Evolutionary conservation across 1,139 yeast genomes (phyloP).

Genomic region (Trichomonascaceae sp.): DNA sequence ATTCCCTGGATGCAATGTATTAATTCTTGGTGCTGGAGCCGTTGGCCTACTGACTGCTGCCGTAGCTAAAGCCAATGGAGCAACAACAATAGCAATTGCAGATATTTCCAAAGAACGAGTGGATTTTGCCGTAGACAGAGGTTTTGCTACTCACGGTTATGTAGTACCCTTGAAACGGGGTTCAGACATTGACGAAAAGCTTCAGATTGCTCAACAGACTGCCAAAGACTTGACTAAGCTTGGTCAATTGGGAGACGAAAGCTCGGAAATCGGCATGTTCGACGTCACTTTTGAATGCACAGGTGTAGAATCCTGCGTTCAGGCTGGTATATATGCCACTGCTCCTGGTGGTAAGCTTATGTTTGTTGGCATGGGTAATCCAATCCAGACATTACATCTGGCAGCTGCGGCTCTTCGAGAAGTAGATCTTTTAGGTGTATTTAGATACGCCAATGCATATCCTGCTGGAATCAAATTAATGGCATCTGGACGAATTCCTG

Average conservation of each 20-base stretch:
- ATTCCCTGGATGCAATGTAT: slow-evolving; percentile 59
- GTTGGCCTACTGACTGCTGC: slow-evolving; percentile 73
- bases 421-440: slow-evolving; percentile 29
- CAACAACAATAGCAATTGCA: slow-evolving; percentile 52
- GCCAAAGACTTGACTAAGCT: slow-evolving; percentile 18
- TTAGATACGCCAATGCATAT: slow-evolving; percentile 29
- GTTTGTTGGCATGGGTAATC: slow-evolving; percentile 31
- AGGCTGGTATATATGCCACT: slow-evolving; percentile 35
- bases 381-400: slow-evolving; percentile 28
- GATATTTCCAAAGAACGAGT: slow-evolving; percentile 57
- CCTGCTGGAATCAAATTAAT: slow-evolving; percentile 26
- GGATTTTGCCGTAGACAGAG: slow-evolving; percentile 30
- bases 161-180: slow-evolving; percentile 24
- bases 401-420: slow-evolving; percentile 30
- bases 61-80: slow-evolving; percentile 70
- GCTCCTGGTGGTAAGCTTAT: slow-evolving; percentile 27
- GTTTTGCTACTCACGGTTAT: slow-evolving; percentile 26
- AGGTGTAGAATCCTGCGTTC: slow-evolving; percentile 29
- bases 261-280: slow-evolving; percentile 36
- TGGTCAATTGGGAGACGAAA: slow-evolving; percentile 4
- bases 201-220: slow-evolving; percentile 18
- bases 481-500: slow-evolving; percentile 22
- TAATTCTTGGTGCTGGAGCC: slow-evolving; percentile 83
- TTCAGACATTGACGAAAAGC: slow-evolving; percentile 21
- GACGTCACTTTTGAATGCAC: slow-evolving; percentile 35